Conservation (phyloP, 495 filamentous ascomycete genomes). For the Podospora pseudopauciseta region DNA sequence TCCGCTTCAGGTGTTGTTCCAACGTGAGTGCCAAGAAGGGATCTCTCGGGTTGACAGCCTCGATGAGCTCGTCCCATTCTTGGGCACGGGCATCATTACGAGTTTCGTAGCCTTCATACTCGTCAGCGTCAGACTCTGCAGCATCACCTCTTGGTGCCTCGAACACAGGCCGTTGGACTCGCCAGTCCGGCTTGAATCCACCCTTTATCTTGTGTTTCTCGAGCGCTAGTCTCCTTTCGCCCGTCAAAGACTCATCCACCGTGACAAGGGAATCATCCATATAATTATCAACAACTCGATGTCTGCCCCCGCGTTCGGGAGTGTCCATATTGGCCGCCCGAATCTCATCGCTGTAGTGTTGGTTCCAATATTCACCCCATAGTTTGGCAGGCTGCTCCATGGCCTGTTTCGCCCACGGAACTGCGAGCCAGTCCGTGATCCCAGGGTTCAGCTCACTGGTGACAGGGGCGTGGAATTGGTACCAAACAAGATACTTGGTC, state of each 20-base stretch:
- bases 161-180: too few species aligned
- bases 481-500: neutral
- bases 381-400: neutral
- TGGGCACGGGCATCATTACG: neutral
- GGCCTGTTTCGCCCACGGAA: neutral
- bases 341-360: neutral
- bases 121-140: neutral
- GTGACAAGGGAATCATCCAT: too few species aligned
- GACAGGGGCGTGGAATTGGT: neutral
- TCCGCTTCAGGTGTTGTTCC: neutral
- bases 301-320: too few species aligned
- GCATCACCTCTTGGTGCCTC: neutral
- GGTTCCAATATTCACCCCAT: neutral
- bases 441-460: neutral
- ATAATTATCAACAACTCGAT: too few species aligned
- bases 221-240: too few species aligned
- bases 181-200: too few species aligned
- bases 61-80: neutral
- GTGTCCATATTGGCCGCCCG: too few species aligned
- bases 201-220: too few species aligned
- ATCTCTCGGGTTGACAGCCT: neutral
- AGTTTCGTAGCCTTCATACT: neutral
- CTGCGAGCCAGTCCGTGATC: neutral
- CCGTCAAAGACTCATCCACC: too few species aligned
- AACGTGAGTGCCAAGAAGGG: neutral